Conservation (phyloP, 2,329 filamentous ascomycete genomes). For the Fusarium begoniae region DNA sequence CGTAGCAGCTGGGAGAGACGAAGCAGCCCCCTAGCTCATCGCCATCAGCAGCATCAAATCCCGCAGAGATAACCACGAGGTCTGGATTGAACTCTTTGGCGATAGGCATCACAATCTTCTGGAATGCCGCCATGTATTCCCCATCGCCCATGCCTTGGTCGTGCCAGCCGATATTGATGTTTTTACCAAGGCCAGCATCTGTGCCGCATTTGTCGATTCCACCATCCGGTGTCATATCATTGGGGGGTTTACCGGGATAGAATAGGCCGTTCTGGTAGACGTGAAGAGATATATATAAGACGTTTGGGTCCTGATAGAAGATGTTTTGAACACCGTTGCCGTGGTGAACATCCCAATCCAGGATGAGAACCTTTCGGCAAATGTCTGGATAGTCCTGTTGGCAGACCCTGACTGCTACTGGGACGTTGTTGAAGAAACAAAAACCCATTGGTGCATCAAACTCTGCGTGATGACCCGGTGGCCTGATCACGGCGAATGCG, state of each 20-base stretch:
- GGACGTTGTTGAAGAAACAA: constrained; percentile 98
- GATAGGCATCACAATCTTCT: constrained; percentile 96
- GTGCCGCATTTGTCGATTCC: constrained; percentile 68
- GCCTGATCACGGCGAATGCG: constrained; percentile 92
- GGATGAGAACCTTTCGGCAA: constrained; percentile 89
- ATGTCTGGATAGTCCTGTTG: constrained; percentile 80
- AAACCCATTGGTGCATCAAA: constrained; percentile 88
- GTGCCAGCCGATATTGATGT: constrained; percentile 74
- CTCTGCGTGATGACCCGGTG: constrained; percentile 95
- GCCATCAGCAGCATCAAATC: constrained; percentile 94
- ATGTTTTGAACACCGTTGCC: constrained; percentile 97
- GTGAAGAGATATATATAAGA: constrained; percentile 94
- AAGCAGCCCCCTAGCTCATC: constrained; percentile 94
- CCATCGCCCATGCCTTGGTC: constrained; percentile 89
- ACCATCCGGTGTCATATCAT: constrained; percentile 66
- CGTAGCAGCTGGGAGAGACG: constrained; percentile 90
- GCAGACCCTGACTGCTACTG: constrained; percentile 88
- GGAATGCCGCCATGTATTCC: constrained; percentile 96
- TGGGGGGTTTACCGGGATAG: constrained; percentile 77
- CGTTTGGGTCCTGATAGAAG: constrained; percentile 93
- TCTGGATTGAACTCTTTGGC: constrained; percentile 94
- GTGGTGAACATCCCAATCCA: constrained; percentile 88
- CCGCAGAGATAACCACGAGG: constrained; percentile 92
- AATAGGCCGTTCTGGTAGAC: constrained; percentile 86
- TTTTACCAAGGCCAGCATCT: constrained; percentile 65